Evolutionary conservation across 768 basidiomycete genomes (phyloP).

Genomic region (Mrakia frigida): DNA sequence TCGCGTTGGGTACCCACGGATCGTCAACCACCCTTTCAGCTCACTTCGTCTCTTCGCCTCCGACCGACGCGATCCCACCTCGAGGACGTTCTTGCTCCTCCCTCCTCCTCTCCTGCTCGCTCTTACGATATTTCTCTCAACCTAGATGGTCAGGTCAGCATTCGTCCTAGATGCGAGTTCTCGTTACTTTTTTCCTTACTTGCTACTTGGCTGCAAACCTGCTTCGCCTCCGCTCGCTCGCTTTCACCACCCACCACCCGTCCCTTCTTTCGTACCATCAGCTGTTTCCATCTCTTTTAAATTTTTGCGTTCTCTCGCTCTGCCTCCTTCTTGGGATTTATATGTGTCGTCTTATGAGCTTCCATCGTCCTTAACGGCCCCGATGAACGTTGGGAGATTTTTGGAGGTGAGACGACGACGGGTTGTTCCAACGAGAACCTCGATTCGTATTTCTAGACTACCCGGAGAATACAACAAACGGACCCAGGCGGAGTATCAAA

Average conservation of each 20-base stretch:
- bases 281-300: background rate
- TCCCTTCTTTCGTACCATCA: background rate
- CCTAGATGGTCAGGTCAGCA: constrained; percentile 2
- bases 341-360: constrained; percentile 7
- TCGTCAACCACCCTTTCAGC: background rate
- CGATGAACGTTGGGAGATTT: background rate
- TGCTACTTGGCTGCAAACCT: background rate
- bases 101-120: background rate
- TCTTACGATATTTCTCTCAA: background rate
- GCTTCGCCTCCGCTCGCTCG: background rate
- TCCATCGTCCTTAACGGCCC: background rate
- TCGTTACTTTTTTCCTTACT: background rate
- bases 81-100: background rate
- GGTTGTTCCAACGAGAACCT: background rate
- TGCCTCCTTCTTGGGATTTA: background rate
- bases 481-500: too few species aligned
- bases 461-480: too few species aligned
- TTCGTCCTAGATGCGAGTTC: constrained; percentile 2
- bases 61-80: background rate
- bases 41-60: background rate
- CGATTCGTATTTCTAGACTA: background rate
- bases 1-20: background rate
- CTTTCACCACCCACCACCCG: background rate
- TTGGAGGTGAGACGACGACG: background rate
- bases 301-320: background rate